These are phyloP conservation scores for Trichoderma atroviride DNA, from an alignment of 2,329 filamentous ascomycete genomes.

Conservation along the genomic window DNA sequence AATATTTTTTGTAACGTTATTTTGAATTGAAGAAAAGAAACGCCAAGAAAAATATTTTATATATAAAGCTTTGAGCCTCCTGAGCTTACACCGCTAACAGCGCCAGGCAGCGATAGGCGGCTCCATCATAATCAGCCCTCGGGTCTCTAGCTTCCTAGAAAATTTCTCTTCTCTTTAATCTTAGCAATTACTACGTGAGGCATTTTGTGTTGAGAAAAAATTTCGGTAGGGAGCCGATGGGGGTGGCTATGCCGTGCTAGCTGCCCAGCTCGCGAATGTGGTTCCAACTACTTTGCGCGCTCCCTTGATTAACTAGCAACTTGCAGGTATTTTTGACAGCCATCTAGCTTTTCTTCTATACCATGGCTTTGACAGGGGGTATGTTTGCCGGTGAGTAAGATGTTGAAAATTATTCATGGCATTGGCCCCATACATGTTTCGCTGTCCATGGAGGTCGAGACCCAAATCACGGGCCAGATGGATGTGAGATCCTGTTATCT, in stretches of 20 bases:
- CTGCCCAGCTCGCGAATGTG: neutral
- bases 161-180: neutral
- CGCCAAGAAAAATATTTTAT: neutral
- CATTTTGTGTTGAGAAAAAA: neutral
- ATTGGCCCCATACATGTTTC: neutral
- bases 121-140: neutral
- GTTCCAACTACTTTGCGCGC: neutral
- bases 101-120: neutral
- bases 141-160: neutral
- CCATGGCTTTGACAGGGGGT: neutral
- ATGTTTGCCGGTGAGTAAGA: neutral
- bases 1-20: neutral
- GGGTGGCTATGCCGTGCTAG: conserved; percentile 1
- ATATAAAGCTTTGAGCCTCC: neutral
- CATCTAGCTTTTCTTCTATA: neutral
- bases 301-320: neutral
- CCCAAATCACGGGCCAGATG: neutral
- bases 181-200: neutral
- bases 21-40: neutral
- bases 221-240: neutral
- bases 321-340: neutral
- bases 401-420: neutral
- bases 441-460: neutral
- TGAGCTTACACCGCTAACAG: neutral
- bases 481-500: neutral